These are phyloP conservation scores for Hanseniaspora jakobsenii DNA, from an alignment of 805 yeast genomes.

Conservation along the genomic window DNA sequence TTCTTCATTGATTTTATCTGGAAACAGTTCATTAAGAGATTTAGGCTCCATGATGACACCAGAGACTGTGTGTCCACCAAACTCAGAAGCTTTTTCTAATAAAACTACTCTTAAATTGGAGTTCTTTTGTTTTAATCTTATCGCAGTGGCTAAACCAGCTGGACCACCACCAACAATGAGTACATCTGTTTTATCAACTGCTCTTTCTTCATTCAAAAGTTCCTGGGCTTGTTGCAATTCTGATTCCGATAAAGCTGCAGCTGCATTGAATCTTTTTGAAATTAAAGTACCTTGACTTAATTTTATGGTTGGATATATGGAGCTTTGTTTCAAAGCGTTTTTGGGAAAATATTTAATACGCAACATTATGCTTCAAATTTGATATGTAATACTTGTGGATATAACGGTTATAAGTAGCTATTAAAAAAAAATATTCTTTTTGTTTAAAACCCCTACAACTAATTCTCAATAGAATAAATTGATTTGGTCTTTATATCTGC, in stretches of 20 bases:
- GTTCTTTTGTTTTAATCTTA: conserved; percentile 52
- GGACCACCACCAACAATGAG: conserved; percentile 98
- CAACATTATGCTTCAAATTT: too few relatives aligned
- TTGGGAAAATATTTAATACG: too few relatives aligned
- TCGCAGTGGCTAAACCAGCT: conserved; percentile 91
- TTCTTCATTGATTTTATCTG: conserved; percentile 42
- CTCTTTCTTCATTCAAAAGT: conserved; percentile 51
- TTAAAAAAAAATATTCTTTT: too few relatives aligned
- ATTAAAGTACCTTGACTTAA: too few relatives aligned
- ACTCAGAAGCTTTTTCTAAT: conserved; percentile 81
- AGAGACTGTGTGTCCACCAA: conserved; percentile 84
- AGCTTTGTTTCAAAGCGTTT: too few relatives aligned
- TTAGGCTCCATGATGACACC: conserved; percentile 92
- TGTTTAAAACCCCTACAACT: too few relatives aligned
- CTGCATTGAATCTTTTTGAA: neutral
- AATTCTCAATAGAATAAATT: too few relatives aligned
- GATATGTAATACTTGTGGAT: too few relatives aligned
- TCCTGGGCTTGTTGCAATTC: conserved; percentile 24
- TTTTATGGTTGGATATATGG: too few relatives aligned
- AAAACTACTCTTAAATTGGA: conserved; percentile 76
- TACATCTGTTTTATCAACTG: conserved; percentile 78
- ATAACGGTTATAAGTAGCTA: too few relatives aligned
- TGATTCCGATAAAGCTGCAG: too few relatives aligned
- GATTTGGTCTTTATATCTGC: too few relatives aligned
- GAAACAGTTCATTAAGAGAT: conserved; percentile 73